Percentiles rank a stretch among this genome's conserved stretches.
These are phyloP conservation scores for Vigna unguiculata DNA, from an alignment of 306 rosid species.

Conservation along the genomic window DNA sequence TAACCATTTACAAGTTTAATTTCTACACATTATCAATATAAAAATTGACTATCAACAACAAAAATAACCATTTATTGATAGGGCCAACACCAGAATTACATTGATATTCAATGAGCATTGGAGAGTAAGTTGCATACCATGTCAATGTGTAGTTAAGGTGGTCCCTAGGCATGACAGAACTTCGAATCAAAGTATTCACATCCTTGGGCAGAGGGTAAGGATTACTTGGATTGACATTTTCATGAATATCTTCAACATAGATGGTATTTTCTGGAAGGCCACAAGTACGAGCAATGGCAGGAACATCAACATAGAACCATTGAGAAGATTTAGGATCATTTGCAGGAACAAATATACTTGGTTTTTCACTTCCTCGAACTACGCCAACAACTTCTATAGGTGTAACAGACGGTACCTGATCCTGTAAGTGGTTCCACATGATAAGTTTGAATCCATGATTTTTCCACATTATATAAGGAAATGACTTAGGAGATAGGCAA, in stretches of 20 bases:
- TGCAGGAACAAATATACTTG: constrained; percentile 94
- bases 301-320: constrained; percentile 96
- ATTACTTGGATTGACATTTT: constrained; percentile 77
- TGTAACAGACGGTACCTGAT: constrained; percentile 52
- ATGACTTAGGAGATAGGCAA: constrained; percentile 39
- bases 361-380: constrained; percentile 92
- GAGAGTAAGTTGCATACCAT: constrained; percentile 61
- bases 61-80: too few species aligned
- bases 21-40: too few species aligned
- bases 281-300: constrained; percentile 69
- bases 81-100: neutral
- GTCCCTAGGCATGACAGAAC: constrained; percentile 93
- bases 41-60: too few species aligned
- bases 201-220: constrained; percentile 95
- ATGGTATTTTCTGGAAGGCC: constrained; percentile 79
- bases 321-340: constrained; percentile 82
- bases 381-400: constrained; percentile 75
- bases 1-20: too few species aligned
- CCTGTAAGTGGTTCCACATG: constrained; percentile 57
- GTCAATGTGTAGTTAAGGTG: constrained; percentile 91
- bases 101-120: constrained; percentile 17
- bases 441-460: constrained; percentile 26
- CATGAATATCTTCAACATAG: constrained; percentile 75
- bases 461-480: constrained; percentile 18
- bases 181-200: constrained; percentile 73